Conservation (phyloP, 352 stramenopile genomes). For the Plasmopara halstedii region DNA sequence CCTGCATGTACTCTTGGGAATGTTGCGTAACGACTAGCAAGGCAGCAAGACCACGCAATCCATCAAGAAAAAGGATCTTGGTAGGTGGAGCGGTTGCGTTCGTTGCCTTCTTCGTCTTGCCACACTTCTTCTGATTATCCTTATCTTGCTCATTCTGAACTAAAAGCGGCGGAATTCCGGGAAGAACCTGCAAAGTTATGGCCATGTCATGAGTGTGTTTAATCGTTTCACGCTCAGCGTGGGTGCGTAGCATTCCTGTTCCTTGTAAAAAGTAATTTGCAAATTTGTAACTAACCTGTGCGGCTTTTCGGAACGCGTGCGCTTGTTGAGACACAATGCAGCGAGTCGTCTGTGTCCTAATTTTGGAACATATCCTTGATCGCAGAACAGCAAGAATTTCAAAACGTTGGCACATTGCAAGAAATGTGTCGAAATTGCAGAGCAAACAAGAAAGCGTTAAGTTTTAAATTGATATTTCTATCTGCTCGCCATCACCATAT, state of each 20-base stretch:
- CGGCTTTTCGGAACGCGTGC: too few species aligned
- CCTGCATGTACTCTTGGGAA: slow-evolving; percentile 29
- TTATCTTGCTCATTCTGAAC: slow-evolving; percentile 11
- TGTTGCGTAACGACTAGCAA: slow-evolving; percentile 27
- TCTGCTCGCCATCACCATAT: too few species aligned
- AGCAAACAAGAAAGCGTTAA: too few species aligned
- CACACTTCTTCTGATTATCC: slow-evolving; percentile 14
- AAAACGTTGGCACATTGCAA: too few species aligned
- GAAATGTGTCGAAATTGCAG: too few species aligned
- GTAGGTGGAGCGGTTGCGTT: slow-evolving; percentile 6
- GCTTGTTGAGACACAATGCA: too few species aligned
- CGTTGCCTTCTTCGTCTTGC: slow-evolving; percentile 18
- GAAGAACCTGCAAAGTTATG: not conserved
- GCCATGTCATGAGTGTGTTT: not conserved
- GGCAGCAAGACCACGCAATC: slow-evolving; percentile 24
- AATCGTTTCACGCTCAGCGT: slow-evolving; percentile 5
- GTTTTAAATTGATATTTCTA: too few species aligned
- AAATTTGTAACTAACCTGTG: too few species aligned
- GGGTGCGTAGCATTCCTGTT: slow-evolving; percentile 7
- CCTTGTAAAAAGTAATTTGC: not conserved
- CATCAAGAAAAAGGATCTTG: slow-evolving; percentile 33
- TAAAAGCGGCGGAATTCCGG: not conserved
- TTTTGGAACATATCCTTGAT: too few species aligned
- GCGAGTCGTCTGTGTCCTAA: too few species aligned
- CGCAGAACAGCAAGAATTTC: too few species aligned